Evolutionary conservation across 495 filamentous ascomycete species (phyloP).

Genomic region (Aspergillus bridgeri): DNA sequence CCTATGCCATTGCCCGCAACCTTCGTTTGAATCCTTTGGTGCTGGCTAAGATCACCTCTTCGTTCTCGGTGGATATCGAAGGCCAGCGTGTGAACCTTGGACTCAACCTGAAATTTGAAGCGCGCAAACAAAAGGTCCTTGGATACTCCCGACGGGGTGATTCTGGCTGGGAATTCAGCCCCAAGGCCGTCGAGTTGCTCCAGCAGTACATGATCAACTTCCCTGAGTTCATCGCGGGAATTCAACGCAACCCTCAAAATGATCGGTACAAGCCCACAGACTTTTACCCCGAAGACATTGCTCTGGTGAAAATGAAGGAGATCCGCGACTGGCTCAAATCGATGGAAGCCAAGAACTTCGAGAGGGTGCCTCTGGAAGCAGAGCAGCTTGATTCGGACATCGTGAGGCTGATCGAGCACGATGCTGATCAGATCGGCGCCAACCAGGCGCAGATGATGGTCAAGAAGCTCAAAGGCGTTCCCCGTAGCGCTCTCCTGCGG

Average conservation of each 20-base stretch:
- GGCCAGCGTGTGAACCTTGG: constrained; percentile 83
- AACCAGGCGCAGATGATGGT: constrained; percentile 50
- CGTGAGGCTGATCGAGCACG: constrained; percentile 75
- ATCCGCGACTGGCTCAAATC: constrained; percentile 90
- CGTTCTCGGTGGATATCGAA: constrained; percentile 77
- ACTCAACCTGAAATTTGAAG: constrained; percentile 95
- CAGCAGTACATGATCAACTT: constrained; percentile 88
- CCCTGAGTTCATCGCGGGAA: constrained; percentile 87
- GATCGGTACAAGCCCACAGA: constrained; percentile 77
- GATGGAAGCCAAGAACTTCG: constrained; percentile 84
- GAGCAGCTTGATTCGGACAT: constrained; percentile 91
- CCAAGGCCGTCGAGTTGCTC: constrained; percentile 75
- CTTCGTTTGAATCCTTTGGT: constrained; percentile 80
- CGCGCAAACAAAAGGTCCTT: constrained; percentile 89
- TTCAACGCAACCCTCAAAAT: constrained; percentile 70
- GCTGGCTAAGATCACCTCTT: constrained; percentile 91
- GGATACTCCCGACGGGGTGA: constrained; percentile 85
- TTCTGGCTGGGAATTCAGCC: constrained; percentile 92
- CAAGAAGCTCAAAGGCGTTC: constrained; percentile 68
- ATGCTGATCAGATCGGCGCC: constrained; percentile 58
- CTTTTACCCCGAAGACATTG: constrained; percentile 72
- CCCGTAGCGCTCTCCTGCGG: constrained; percentile 81
- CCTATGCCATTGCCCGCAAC: constrained; percentile 78
- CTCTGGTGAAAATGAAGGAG: constrained; percentile 65
- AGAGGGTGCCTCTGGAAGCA: constrained; percentile 89